phyloP scores from a whole-genome alignment of 1,284 basidiomycete species.

The Tremellales sp. region DNA sequence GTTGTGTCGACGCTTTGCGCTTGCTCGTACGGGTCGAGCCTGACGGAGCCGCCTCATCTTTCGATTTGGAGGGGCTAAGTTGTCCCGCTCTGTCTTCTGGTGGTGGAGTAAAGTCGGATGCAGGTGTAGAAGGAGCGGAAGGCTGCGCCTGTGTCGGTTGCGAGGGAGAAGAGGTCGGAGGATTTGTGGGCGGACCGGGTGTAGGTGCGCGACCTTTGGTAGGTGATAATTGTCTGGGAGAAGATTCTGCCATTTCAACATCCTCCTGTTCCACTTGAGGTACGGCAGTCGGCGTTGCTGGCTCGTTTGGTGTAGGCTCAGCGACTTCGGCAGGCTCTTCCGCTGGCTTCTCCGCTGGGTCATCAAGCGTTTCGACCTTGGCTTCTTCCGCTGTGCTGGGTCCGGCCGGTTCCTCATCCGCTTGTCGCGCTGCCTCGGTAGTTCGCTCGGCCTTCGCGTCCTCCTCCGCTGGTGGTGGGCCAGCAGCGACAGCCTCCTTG shows the following conservation, averaged over 20 bases:
- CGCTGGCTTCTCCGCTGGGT: neutral
- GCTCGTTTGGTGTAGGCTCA: neutral
- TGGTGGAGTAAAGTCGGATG: no score
- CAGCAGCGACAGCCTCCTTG: slow-evolving; percentile 24
- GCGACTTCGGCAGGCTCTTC: slow-evolving; percentile 2
- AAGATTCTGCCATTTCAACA: neutral
- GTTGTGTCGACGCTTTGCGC: slow-evolving; percentile 24
- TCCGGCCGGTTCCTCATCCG: neutral
- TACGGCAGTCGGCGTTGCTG: neutral
- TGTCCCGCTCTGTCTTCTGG: no score
- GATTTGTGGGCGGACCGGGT: no score
- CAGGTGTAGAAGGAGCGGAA: no score
- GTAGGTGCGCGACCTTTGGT: neutral
- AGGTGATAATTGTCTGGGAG: neutral
- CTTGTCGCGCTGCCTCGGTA: neutral
- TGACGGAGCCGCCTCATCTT: neutral
- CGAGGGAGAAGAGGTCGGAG: no score
- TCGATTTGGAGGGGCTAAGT: no score
- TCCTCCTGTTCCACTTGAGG: neutral
- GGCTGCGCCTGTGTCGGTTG: no score
- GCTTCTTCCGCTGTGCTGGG: slow-evolving; percentile 4
- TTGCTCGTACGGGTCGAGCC: slow-evolving; percentile 20
- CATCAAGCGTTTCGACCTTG: neutral
- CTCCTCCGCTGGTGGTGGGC: slow-evolving; percentile 10
- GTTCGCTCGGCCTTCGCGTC: slow-evolving; percentile 3